phyloP scores from a whole-genome alignment of 148 eudicot species.

The Diospyros lotus region DNA sequence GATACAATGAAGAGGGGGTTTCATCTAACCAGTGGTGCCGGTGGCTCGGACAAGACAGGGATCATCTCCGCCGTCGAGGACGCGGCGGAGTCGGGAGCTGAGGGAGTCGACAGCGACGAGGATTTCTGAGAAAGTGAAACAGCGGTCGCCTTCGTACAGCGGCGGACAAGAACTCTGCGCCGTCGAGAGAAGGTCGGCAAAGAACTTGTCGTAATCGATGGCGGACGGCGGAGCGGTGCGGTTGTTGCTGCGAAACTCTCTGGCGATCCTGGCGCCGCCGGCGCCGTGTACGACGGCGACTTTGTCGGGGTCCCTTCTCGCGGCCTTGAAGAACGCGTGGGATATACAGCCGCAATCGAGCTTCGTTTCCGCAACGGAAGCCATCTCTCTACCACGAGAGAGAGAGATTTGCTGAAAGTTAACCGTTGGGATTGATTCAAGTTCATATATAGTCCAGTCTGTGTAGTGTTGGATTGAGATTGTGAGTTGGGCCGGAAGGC shows the following conservation, averaged over 20 bases:
- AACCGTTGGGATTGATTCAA: too few species aligned
- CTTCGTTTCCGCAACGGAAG: neutral
- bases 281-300: slow-evolving; percentile 57
- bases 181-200: neutral
- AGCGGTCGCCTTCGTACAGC: slow-evolving; percentile 41
- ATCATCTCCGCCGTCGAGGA: slow-evolving; percentile 55
- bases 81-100: slow-evolving; percentile 38
- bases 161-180: slow-evolving; percentile 29
- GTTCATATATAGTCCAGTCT: too few species aligned
- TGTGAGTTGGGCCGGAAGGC: too few species aligned
- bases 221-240: neutral
- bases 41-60: slow-evolving; percentile 36
- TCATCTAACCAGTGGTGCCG: slow-evolving; percentile 34
- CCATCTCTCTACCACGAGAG: too few species aligned
- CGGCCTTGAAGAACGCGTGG: slow-evolving; percentile 52
- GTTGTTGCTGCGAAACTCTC: slow-evolving; percentile 19
- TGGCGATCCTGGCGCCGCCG: slow-evolving; percentile 34
- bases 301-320: slow-evolving; percentile 46
- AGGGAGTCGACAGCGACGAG: slow-evolving; percentile 60
- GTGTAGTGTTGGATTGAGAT: too few species aligned
- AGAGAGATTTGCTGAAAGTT: too few species aligned
- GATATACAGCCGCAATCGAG: slow-evolving; percentile 54
- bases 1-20: neutral
- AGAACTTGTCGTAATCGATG: slow-evolving; percentile 13
- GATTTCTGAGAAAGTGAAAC: slow-evolving; percentile 65